Evolutionary conservation across 257 asterid genomes (phyloP).

Genomic region (Solanum gracilifrons): DNA sequence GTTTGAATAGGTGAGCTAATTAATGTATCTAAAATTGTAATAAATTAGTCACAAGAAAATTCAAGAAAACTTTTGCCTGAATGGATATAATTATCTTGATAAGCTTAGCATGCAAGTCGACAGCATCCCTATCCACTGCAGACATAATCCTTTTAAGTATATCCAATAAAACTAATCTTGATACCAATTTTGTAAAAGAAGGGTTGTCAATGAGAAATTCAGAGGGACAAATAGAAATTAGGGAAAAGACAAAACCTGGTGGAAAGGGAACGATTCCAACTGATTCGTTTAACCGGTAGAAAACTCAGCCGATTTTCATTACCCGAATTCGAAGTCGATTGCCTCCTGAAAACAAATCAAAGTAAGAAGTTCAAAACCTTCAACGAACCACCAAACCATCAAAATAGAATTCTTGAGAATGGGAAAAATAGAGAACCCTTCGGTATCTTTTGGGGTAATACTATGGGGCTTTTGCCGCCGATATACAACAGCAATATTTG

Average conservation of each 20-base stretch:
- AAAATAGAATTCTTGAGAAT: neutral
- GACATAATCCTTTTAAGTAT: neutral
- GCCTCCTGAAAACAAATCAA: constrained; percentile 35
- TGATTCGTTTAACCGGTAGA: constrained; percentile 42
- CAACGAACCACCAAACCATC: neutral
- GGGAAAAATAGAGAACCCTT: constrained; percentile 21
- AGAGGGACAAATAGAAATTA: neutral
- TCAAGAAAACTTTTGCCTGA: neutral
- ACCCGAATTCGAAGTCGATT: constrained; percentile 36
- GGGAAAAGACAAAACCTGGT: constrained; percentile 46
- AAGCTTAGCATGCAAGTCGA: neutral
- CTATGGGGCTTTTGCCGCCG: constrained; percentile 25
- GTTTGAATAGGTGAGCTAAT: neutral
- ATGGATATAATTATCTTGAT: neutral
- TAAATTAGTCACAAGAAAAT: neutral
- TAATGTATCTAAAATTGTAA: neutral
- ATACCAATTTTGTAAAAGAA: neutral
- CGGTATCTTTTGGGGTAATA: constrained; percentile 11
- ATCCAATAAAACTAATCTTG: neutral
- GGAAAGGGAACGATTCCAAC: constrained; percentile 86
- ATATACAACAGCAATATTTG: constrained; percentile 34
- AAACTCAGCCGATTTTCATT: constrained; percentile 35
- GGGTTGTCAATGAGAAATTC: neutral
- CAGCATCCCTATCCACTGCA: neutral
- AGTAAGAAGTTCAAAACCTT: neutral